phyloP scores from a whole-genome alignment of 768 basidiomycete genomes.

The Suillus discolor region DNA sequence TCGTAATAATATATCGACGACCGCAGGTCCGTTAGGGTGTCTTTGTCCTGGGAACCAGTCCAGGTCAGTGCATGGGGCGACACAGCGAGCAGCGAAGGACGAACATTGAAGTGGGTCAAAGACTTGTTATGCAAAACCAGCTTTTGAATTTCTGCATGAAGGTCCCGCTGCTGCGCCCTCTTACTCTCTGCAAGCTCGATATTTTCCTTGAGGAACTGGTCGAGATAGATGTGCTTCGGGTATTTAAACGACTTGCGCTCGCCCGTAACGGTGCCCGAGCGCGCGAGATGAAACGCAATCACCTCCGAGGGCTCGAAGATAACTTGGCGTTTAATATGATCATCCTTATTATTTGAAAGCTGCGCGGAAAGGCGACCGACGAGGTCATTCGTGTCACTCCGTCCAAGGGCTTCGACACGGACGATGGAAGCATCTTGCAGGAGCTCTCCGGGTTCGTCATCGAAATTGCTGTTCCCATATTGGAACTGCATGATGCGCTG shows the following conservation, averaged over 20 bases:
- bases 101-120: constrained; percentile 58
- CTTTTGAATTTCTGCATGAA: constrained; percentile 49
- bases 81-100: constrained; percentile 22
- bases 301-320: constrained; percentile 67
- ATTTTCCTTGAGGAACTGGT: constrained; percentile 69
- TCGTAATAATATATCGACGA: constrained; percentile 74
- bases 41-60: constrained; percentile 49
- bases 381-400: constrained; percentile 51
- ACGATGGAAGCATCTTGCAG: constrained; percentile 50
- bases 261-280: constrained; percentile 24
- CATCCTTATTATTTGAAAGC: constrained; percentile 30
- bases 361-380: constrained; percentile 49
- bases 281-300: constrained; percentile 56
- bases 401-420: constrained; percentile 47
- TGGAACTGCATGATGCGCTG: constrained; percentile 56
- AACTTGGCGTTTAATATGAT: constrained; percentile 49
- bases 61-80: constrained; percentile 1
- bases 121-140: constrained; percentile 48
- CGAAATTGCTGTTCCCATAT: constrained; percentile 48
- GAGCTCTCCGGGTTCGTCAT: constrained; percentile 30
- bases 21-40: constrained; percentile 62
- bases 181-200: constrained; percentile 43
- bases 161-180: constrained; percentile 36
- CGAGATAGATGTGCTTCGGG: constrained; percentile 69
- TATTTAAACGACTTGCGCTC: constrained; percentile 50